phyloP scores from a whole-genome alignment of 495 filamentous ascomycete genomes.

The Daldinia caldariorum region DNA sequence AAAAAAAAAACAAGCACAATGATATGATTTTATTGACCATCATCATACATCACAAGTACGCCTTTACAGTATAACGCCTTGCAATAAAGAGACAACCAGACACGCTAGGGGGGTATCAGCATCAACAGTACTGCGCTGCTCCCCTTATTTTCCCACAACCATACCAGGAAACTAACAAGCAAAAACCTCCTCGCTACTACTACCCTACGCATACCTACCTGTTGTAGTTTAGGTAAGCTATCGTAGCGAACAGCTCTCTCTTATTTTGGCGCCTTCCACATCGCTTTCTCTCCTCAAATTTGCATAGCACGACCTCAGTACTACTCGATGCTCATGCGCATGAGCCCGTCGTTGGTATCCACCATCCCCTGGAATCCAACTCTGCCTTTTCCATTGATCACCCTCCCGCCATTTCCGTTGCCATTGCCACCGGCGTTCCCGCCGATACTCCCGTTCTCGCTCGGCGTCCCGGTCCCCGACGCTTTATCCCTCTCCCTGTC shows the following conservation, averaged over 20 bases:
- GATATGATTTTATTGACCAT: background rate
- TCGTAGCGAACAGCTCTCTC: background rate
- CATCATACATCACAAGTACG: background rate
- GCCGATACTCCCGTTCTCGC: conserved; percentile 54
- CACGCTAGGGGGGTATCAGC: background rate
- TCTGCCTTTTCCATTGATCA: conserved; percentile 55
- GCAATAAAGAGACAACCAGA: background rate
- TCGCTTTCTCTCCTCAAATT: background rate
- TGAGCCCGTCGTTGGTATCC: conserved; percentile 93
- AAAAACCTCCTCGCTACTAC: background rate
- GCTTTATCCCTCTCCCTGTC: conserved; percentile 50
- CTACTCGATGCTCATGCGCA: conserved; percentile 96
- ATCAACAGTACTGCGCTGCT: background rate
- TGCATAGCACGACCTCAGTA: background rate
- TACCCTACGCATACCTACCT: background rate
- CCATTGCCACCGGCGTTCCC: conserved; percentile 25
- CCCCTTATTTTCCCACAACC: background rate
- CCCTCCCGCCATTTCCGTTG: conserved; percentile 18
- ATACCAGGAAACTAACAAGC: background rate
- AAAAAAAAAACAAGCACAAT: background rate
- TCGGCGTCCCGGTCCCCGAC: conserved; percentile 52
- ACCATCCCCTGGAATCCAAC: conserved; percentile 95
- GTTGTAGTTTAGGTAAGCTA: too few species aligned
- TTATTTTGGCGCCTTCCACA: background rate
- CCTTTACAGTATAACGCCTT: background rate